Evolutionary conservation across 495 filamentous ascomycete genomes (phyloP).

Genomic region (Penicillium canescens): DNA sequence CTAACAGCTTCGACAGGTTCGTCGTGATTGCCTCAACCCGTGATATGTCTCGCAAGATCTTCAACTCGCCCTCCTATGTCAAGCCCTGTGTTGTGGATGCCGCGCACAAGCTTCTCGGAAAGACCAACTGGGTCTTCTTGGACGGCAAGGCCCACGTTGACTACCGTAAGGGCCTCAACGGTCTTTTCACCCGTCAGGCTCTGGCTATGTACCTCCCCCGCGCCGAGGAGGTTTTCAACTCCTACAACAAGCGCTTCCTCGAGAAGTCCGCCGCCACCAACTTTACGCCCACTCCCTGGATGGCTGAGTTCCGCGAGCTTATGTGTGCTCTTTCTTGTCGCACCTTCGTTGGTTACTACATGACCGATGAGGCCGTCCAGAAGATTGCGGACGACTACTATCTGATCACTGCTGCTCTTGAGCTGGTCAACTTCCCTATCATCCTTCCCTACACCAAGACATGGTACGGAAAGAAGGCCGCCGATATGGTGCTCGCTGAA

Average conservation of each 20-base stretch:
- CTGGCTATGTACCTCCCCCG: slow-evolving; percentile 87
- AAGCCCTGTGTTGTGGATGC: slow-evolving; percentile 97
- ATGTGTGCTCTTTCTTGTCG: slow-evolving; percentile 94
- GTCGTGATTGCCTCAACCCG: slow-evolving; percentile 95
- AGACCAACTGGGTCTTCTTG: slow-evolving; percentile 95
- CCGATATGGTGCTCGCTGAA: slow-evolving; percentile 86
- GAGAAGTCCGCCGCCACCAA: slow-evolving; percentile 65
- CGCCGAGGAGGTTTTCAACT: slow-evolving; percentile 87
- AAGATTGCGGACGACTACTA: slow-evolving; percentile 98
- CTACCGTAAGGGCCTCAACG: slow-evolving; percentile 94
- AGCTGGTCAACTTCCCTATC: slow-evolving; percentile 98
- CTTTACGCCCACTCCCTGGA: slow-evolving; percentile 78
- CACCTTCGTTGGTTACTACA: slow-evolving; percentile 96
- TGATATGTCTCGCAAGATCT: slow-evolving; percentile 94
- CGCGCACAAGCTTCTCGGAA: slow-evolving; percentile 90
- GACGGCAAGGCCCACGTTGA: slow-evolving; percentile 95
- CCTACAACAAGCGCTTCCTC: slow-evolving; percentile 79
- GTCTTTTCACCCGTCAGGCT: slow-evolving; percentile 88
- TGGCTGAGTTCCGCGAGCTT: slow-evolving; percentile 90
- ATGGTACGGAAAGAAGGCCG: slow-evolving; percentile 96
- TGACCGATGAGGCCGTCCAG: slow-evolving; percentile 83
- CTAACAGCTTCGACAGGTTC: slow-evolving; percentile 60
- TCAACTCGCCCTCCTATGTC: slow-evolving; percentile 90
- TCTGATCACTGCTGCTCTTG: slow-evolving; percentile 90
- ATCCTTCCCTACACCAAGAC: slow-evolving; percentile 95